Base-by-base conservation (phyloP, 305 asterid genomes). In the Fraxinus albicans region DNA sequence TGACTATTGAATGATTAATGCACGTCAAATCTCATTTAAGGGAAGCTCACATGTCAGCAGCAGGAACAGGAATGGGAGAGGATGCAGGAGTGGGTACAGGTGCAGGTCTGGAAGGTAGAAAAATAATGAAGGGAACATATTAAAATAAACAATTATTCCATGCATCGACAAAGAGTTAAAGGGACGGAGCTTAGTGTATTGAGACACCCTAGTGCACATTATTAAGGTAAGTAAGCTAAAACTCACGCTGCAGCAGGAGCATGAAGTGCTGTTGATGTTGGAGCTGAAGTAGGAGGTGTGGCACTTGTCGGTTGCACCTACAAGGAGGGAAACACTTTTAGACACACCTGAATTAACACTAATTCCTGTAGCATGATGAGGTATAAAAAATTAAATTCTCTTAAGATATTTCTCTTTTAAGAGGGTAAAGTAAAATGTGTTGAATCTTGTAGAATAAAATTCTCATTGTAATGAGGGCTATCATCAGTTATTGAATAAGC, bases 231-330 rank as follows among this genome's bases (percentile, higher is more conserved):
- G 25, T 50, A 60, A 8, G 77, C 3, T 70, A 53, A 82, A 86
- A 40, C 95, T 88, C 81, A 91, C 93, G 1, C 83, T 76, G 87
- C 85, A 74, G 85, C 83, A 85, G 89, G 87, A 78, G 87, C 82
- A 47, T 83, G 85, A 42, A 88, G 80, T 81, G 88, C 38, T 73
- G 86, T 47, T 58, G 92, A 60, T 82, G 83, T 91, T 47, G 86
- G 91, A 83, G 89, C 72, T 70, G 76, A 70, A 40, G 89, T 77
- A 38, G 91, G 87, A 9, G 87, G 85, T 29, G 86, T 19, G 1
- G 87, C 58, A 86, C 90, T 92, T 79, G 94, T 74, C 81, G 85
- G 94, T 55, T 91, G 91, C 77, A 86, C 94, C 98, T 91, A 77
- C 83, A 80, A 88, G 85, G 80, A 80, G 74, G 42, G 76, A 77